These are phyloP conservation scores for Nemania diffusa DNA, from an alignment of 2,329 filamentous ascomycete species.

Conservation along the genomic window DNA sequence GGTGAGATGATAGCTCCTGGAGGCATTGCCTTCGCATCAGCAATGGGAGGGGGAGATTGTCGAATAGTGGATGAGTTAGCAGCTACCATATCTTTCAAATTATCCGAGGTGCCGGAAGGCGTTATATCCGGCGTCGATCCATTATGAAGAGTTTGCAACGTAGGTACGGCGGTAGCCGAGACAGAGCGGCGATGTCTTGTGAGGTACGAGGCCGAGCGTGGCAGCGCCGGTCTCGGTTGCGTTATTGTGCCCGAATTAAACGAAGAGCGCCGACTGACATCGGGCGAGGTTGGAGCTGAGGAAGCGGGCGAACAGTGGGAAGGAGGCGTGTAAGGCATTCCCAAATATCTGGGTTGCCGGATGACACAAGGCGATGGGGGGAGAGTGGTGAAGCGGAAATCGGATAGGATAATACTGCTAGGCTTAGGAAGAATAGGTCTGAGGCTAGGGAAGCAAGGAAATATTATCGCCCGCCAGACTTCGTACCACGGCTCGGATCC, in stretches of 20 bases:
- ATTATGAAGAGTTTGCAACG: conserved; percentile 39
- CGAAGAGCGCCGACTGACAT: conserved; percentile 68
- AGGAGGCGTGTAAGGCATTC: conserved; percentile 91
- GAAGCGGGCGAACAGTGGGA: conserved; percentile 72
- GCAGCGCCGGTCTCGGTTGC: conserved; percentile 63
- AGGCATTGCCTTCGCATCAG: conserved; percentile 77
- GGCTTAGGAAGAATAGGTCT: conserved; percentile 42
- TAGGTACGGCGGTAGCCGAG: conserved; percentile 54
- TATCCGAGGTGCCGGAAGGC: conserved; percentile 61
- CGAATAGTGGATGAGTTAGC: conserved; percentile 67
- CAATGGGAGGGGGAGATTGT: conserved; percentile 85
- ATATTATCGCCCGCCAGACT: conserved; percentile 44
- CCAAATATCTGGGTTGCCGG: conserved; percentile 51
- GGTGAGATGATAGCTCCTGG: conserved; percentile 89
- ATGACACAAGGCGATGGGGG: conserved; percentile 40
- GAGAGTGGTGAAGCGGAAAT: conserved; percentile 38
- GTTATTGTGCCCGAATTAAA: conserved; percentile 55
- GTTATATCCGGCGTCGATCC: conserved; percentile 55
- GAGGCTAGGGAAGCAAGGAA: conserved; percentile 45
- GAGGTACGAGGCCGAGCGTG: conserved; percentile 73
- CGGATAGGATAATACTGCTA: conserved; percentile 42
- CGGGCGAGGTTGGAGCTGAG: conserved; percentile 67
- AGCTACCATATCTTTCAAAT: conserved; percentile 59
- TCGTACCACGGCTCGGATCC: conserved; percentile 43
- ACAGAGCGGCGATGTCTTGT: conserved; percentile 70